These are phyloP conservation scores for Rhizophora apiculata DNA, from an alignment of 345 rosid species.

Conservation along the genomic window DNA sequence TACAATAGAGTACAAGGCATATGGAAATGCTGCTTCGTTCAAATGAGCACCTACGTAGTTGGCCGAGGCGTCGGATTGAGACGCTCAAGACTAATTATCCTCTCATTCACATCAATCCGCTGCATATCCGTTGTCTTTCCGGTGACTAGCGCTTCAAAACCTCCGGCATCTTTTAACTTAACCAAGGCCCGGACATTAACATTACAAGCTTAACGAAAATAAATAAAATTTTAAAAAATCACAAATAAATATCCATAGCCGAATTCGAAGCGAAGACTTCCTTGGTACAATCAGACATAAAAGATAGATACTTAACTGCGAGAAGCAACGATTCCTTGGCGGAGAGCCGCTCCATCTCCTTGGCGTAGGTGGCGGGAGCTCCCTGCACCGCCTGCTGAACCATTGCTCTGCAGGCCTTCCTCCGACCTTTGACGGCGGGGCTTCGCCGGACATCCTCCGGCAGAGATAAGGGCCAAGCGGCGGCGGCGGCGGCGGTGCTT, in stretches of 20 bases:
- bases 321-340: slow-evolving; percentile 95
- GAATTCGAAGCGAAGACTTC: neutral
- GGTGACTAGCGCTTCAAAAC: slow-evolving; percentile 70
- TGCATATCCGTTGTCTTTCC: slow-evolving; percentile 72
- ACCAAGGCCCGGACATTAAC: neutral
- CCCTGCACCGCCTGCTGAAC: slow-evolving; percentile 69
- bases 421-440: slow-evolving; percentile 2
- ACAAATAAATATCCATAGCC: neutral
- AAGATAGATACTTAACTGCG: slow-evolving; percentile 46
- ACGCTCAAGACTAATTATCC: slow-evolving; percentile 80
- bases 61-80: slow-evolving; percentile 90
- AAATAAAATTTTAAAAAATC: neutral
- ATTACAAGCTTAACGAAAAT: neutral
- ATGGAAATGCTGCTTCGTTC: neutral
- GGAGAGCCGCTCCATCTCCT: slow-evolving; percentile 94
- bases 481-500: neutral
- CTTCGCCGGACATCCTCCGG: slow-evolving; percentile 1
- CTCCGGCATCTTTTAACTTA: slow-evolving; percentile 93
- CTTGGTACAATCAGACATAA: neutral
- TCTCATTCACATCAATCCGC: slow-evolving; percentile 85
- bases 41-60: slow-evolving; percentile 65
- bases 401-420: slow-evolving; percentile 42
- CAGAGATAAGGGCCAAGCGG: neutral
- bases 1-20: neutral
- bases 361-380: slow-evolving; percentile 75